Percentiles rank a stretch among this genome's conserved stretches.
Conservation (phyloP, 2,329 filamentous ascomycete genomes). For the Trichoderma aggressivum region DNA sequence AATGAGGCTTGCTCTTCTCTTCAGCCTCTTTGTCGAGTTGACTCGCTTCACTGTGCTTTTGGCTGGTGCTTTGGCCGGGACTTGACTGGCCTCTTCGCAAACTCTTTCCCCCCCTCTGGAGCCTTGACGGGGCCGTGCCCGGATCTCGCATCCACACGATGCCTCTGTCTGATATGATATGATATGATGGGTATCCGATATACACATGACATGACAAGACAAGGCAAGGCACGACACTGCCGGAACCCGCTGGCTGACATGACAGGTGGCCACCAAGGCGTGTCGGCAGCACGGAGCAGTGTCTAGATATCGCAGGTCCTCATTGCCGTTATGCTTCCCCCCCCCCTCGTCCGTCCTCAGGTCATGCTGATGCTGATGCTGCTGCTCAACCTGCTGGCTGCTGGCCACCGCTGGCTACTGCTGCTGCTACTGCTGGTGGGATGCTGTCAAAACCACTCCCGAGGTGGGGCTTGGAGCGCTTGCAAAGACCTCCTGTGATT, state of each 20-base stretch:
- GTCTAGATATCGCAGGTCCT: slow-evolving; percentile 8
- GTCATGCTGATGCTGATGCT: background rate
- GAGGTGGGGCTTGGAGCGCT: background rate
- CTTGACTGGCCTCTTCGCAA: background rate
- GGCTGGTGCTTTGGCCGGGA: background rate
- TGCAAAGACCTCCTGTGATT: background rate
- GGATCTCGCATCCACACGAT: slow-evolving; percentile 1
- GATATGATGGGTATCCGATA: background rate
- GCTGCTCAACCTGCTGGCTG: too few relatives aligned
- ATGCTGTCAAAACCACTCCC: slow-evolving; percentile 14
- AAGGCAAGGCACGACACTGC: background rate
- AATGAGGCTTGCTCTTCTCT: slow-evolving; percentile 10
- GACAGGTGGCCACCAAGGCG: background rate
- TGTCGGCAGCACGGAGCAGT: background rate
- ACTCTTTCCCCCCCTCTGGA: background rate
- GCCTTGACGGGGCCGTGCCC: background rate
- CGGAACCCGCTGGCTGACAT: background rate
- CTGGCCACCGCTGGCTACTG: background rate
- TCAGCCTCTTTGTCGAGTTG: background rate
- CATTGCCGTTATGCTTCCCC: background rate
- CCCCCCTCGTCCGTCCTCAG: background rate
- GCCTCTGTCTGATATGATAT: background rate
- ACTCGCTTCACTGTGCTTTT: background rate
- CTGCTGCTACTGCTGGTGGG: background rate
- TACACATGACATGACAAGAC: background rate